Base-by-base conservation (phyloP, 2,329 filamentous ascomycete genomes). In the Rosellinia necatrix region DNA sequence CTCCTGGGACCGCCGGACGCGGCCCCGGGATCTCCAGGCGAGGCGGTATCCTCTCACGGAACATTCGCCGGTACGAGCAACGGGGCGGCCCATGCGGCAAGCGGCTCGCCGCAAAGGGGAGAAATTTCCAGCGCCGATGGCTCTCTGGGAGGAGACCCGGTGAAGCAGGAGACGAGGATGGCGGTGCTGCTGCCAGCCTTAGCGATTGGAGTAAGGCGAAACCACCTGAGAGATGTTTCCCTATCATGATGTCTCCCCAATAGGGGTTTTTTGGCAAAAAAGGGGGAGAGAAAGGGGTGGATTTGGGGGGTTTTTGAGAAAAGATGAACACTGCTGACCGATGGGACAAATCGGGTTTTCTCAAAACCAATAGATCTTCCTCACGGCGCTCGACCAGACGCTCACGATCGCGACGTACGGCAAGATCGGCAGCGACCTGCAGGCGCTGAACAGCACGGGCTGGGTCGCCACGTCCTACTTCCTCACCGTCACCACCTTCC, bases 371-470 rank as follows among this genome's bases (percentile, higher is more conserved):
- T 41, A 89, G 86, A 76, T 92, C 35, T 90, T 90, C 68, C 78
- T 93, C 6, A 81, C 86, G 17, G 87, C 89, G 3, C 80, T 87
- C 47, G 90, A 93, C 68, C 88, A 92, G 70, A 90, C 90, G 0
- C 84, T 92, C 50, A 86, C 90, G 25, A 84, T 92, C 44, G 85
- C 85, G n/a, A 86, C 82, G n/a, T 92, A 92, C 70, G 88, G 87
- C 46, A 84, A 81, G 60, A 92, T 93, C 64, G 89, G 89, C 9
- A 90, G 82, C 53, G 90, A 92, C 60, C 75, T 93, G 24, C 78
- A 89, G 48, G 88, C 89, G 1, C 77, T 93, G 49, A 90, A 88
- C 68, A 83, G 83, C 62, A 91, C 88, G 3, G 88, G 84, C 25
- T 69, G 68, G 67, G 63, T 69, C 47, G 64, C 64, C 2, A 70